Evolutionary conservation across 2,329 filamentous ascomycete species (phyloP), one percentile per base, ranked within the genome.

Genomic region (Sclerotinia trifoliorum): DNA sequence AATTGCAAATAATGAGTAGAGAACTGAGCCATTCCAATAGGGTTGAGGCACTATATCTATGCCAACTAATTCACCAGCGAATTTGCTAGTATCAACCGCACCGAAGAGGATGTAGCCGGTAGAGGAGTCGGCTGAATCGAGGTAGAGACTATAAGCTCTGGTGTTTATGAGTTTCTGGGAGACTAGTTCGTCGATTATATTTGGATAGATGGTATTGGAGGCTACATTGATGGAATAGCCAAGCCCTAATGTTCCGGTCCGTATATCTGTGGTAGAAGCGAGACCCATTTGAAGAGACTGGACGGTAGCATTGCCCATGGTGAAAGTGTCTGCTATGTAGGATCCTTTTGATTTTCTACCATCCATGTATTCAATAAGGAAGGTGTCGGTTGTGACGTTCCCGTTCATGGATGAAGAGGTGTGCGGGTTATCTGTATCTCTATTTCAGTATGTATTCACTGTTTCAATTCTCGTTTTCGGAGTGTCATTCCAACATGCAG

Each of bases 311-410:
- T 81, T 82, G 60, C 79, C 82, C 49, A 89, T 81, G 3, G n/a
- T 5, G 24, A 65, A 21, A n/a, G 2, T 29, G n/a, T 68, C 66
- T 5, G 58, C n/a, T 29, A 80, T 79, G 68, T 88, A 81, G 74
- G 86, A 88, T 73, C 86, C 82, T 5, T 73, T 69, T 2, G 85
- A 84, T 7, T 80, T 81, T 2, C 83, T 82, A 49, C 80, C 79
- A 72, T 88, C 84, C 72, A 87, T 82, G 71, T 90, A 89, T 26
- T 78, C 78, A 68, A 91, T 90, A 66, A 81, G 74, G 73, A 89
- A 88, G 42, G 11, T 2, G 32, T 46, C 17, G 1, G 19, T 17
- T 24, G 52, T 42, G 29, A 49, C 10, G 5, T 19, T 49, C 4
- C 7, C 1, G 0, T 58, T 19, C 3, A 51, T 46, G 6, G 42